Evolutionary conservation across 768 basidiomycete species (phyloP).

Genomic region (Mycena epipterygia): DNA sequence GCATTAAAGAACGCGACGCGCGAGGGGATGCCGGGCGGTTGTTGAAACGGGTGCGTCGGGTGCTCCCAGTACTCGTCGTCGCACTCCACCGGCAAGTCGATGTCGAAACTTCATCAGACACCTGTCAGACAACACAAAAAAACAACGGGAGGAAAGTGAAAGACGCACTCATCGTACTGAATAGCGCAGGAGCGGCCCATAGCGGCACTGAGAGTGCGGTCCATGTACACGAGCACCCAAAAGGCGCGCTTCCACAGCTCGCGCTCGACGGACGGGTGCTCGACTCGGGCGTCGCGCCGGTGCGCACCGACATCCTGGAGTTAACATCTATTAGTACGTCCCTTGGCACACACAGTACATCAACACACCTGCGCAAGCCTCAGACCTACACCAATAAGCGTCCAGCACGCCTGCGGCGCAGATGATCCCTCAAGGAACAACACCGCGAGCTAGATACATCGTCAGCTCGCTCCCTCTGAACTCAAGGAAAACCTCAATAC

Average conservation of each 20-base stretch:
- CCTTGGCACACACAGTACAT: not conserved
- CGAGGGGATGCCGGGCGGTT: constrained; percentile 71
- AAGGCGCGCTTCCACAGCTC: constrained; percentile 84
- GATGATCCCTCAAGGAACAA: constrained; percentile 69
- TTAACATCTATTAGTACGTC: too few relatives aligned
- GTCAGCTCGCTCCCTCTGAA: not conserved
- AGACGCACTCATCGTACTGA: constrained; percentile 53
- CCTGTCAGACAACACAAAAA: not conserved
- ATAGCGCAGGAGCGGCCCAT: constrained; percentile 63
- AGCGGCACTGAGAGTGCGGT: constrained; percentile 60
- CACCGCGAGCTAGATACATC: constrained; percentile 59
- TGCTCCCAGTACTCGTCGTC: constrained; percentile 82
- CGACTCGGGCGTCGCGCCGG: constrained; percentile 44
- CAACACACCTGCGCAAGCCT: constrained; percentile 28
- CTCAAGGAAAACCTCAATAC: constrained; percentile 32
- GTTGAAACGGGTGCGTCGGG: constrained; percentile 68
- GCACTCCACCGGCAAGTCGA: constrained; percentile 72
- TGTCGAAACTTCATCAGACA: constrained; percentile 69
- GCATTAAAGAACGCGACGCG: constrained; percentile 68
- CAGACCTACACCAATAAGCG: constrained; percentile 65
- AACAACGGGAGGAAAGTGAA: not conserved
- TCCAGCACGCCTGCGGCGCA: constrained; percentile 77
- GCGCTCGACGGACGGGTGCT: constrained; percentile 62
- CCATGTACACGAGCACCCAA: constrained; percentile 60
- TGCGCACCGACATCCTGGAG: constrained; percentile 30